Percentiles rank a stretch among this genome's conserved stretches.
Conservation (phyloP, 2,329 filamentous ascomycete genomes). For the Apiospora rasikravindrae region DNA sequence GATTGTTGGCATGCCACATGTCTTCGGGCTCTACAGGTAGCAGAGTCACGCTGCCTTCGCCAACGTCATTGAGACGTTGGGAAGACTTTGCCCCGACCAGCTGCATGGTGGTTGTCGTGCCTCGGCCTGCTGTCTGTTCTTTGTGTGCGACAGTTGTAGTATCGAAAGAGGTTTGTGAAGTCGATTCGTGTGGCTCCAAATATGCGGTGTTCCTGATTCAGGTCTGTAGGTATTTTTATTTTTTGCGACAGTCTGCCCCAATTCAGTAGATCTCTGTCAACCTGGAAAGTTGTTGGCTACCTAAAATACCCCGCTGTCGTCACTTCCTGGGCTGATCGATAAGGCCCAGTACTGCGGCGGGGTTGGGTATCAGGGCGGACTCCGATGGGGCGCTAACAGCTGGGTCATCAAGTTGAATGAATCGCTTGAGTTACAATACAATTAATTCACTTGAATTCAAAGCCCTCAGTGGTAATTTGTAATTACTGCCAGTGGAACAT, state of each 20-base stretch:
- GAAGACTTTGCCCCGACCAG: constrained; percentile 45
- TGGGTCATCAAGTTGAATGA: not conserved
- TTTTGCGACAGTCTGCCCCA: no score
- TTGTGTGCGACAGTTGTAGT: not conserved
- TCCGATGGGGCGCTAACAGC: not conserved
- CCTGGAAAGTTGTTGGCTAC: not conserved
- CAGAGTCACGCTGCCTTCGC: constrained; percentile 46
- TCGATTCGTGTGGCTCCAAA: not conserved
- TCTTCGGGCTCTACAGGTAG: constrained; percentile 50
- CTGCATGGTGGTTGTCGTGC: constrained; percentile 39
- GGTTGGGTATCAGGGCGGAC: not conserved
- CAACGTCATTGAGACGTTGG: constrained; percentile 43
- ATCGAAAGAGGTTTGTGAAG: not conserved
- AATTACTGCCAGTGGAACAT: no score
- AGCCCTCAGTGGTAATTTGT: no score
- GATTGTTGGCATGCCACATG: constrained; percentile 67
- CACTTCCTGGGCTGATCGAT: constrained; percentile 7
- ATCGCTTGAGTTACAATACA: not conserved
- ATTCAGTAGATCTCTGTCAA: not conserved
- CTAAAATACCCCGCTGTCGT: constrained; percentile 20
- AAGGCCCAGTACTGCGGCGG: not conserved
- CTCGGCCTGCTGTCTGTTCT: not conserved
- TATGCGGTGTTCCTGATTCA: not conserved
- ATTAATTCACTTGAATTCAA: not conserved
- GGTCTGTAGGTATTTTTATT: not conserved